These are phyloP conservation scores for Inonotus hispidus DNA, from an alignment of 1,284 basidiomycete species.

Conservation along the genomic window DNA sequence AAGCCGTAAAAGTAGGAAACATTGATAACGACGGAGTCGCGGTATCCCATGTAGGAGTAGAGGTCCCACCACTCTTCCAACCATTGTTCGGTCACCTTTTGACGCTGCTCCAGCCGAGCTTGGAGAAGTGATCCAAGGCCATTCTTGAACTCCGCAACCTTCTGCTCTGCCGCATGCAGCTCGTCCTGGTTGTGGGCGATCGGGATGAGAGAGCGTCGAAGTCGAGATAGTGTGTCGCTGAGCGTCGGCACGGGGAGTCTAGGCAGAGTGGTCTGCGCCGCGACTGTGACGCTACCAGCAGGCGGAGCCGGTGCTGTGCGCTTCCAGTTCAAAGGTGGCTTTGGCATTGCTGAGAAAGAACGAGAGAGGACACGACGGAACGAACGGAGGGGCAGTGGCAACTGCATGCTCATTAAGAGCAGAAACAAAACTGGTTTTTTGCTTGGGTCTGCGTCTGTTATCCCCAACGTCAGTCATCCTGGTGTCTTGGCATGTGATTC, in stretches of 20 bases:
- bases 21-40: constrained; percentile 75
- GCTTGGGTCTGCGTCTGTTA: too few relatives aligned
- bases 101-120: constrained; percentile 44
- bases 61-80: constrained; percentile 84
- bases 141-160: constrained; percentile 55
- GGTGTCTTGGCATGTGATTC: neutral
- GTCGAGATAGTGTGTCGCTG: constrained; percentile 45
- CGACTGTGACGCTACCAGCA: constrained; percentile 37
- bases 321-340: constrained; percentile 43
- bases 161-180: constrained; percentile 43
- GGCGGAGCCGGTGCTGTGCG: constrained; percentile 40
- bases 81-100: constrained; percentile 57
- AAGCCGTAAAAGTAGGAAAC: constrained; percentile 86
- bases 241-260: constrained; percentile 63
- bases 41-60: constrained; percentile 61
- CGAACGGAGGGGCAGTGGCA: neutral
- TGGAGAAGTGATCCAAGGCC: constrained; percentile 54
- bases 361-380: constrained; percentile 2
- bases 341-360: constrained; percentile 10
- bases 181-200: constrained; percentile 60
- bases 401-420: constrained; percentile 10
- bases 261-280: constrained; percentile 41
- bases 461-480: neutral
- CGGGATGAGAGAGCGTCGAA: constrained; percentile 59
- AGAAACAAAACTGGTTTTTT: neutral